Conservation (phyloP, 2,329 filamentous ascomycete genomes). For the Ophiostoma sp. region DNA sequence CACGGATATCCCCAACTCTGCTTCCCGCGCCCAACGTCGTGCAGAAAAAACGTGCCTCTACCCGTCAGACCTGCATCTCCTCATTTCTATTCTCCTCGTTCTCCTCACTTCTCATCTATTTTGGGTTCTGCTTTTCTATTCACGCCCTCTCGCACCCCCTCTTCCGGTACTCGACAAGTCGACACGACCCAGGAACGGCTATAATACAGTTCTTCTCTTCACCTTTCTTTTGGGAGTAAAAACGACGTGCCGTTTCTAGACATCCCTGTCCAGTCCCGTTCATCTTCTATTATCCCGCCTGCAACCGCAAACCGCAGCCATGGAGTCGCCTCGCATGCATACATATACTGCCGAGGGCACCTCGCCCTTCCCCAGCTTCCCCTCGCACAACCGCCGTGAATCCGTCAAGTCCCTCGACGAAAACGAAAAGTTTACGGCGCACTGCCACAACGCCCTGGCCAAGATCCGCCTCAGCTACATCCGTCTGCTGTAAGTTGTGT, state of each 20-base stretch:
- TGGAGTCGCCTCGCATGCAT: slow-evolving; percentile 17
- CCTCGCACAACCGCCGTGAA: slow-evolving; percentile 1
- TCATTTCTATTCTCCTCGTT: not conserved
- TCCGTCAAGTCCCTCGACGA: slow-evolving; percentile 28
- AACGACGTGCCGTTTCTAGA: not conserved
- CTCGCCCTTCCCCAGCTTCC: slow-evolving; percentile 16
- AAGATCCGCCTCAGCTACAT: slow-evolving; percentile 50
- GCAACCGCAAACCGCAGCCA: not conserved
- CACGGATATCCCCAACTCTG: slow-evolving; percentile 25
- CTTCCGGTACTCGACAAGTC: not conserved
- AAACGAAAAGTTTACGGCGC: slow-evolving; percentile 42
- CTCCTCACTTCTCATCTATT: slow-evolving; percentile 11
- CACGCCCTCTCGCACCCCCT: not conserved
- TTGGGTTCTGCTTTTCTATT: not conserved
- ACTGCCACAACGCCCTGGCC: slow-evolving; percentile 45
- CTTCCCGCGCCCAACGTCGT: slow-evolving; percentile 16
- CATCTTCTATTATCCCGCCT: not conserved
- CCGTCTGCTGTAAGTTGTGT: slow-evolving; percentile 28
- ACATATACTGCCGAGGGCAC: slow-evolving; percentile 24
- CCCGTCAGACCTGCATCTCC: not conserved
- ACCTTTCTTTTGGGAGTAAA: too few species aligned
- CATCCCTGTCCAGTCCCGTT: not conserved
- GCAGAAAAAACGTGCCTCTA: slow-evolving; percentile 13
- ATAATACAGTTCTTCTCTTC: not conserved
- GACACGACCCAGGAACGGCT: not conserved